Evolutionary conservation across 208 protist genomes (phyloP).

Genomic region (Entamoeba moshkovskii): DNA sequence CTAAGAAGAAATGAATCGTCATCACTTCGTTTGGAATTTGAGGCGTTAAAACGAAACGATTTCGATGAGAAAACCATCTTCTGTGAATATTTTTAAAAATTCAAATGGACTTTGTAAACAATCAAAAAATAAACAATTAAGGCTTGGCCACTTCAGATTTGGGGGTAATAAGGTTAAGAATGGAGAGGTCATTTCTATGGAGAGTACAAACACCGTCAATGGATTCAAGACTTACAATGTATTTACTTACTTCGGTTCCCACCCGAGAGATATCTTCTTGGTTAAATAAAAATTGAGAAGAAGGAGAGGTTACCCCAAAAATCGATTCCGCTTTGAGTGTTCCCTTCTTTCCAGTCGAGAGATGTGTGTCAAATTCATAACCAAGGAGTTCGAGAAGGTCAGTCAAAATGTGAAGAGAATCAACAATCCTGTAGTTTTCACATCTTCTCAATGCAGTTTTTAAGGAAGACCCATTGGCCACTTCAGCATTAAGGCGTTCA

Average conservation of each 20-base stretch:
- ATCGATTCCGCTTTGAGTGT: background rate
- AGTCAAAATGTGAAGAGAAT: background rate
- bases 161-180: background rate
- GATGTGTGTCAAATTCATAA: background rate
- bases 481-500: background rate
- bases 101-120: no score
- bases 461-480: background rate
- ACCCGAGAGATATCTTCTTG: background rate
- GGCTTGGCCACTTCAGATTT: no score
- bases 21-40: no score
- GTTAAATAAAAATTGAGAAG: background rate
- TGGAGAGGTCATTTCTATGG: background rate
- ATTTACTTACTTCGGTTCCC: background rate
- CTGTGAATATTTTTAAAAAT: no score
- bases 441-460: background rate
- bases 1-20: no score
- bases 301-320: background rate
- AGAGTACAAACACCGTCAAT: background rate
- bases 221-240: background rate
- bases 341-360: background rate
- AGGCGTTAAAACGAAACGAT: no score
- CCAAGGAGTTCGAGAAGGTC: background rate
- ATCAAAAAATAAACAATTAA: no score
- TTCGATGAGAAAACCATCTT: no score
- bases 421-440: background rate